phyloP scores from a whole-genome alignment of 306 rosid species.

The Citrullus mucosospermus region DNA sequence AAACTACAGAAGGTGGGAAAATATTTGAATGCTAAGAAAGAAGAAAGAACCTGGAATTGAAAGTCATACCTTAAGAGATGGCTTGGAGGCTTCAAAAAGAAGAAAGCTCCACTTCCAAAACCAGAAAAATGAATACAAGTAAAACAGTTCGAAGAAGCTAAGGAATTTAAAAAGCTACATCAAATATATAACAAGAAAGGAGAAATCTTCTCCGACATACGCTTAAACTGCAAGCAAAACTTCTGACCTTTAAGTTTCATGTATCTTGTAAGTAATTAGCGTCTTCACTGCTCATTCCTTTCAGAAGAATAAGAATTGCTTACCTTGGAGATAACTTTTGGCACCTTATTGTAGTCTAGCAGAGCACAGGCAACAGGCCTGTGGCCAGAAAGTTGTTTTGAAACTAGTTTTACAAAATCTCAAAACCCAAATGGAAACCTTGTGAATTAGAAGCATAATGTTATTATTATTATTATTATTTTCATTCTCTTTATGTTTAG shows the following conservation, averaged over 20 bases:
- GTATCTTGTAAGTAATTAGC: neutral
- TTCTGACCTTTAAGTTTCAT: neutral
- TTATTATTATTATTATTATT: neutral
- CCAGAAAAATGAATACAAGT: neutral
- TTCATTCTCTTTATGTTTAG: neutral
- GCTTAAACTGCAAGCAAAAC: neutral
- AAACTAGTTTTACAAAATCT: too few species aligned
- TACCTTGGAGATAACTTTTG: neutral
- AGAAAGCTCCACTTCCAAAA: neutral
- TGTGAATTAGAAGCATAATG: neutral
- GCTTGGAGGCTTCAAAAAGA: neutral
- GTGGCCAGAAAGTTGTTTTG: neutral
- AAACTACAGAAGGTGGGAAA: neutral
- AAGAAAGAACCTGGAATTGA: neutral
- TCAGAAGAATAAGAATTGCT: conserved; percentile 6
- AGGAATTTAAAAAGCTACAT: neutral
- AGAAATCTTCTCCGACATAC: neutral
- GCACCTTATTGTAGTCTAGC: neutral
- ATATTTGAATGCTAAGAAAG: neutral
- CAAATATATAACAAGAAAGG: neutral
- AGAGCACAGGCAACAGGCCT: neutral
- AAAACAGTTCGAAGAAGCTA: neutral
- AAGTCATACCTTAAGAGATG: neutral
- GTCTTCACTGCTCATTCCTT: neutral
- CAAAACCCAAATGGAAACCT: neutral